Percentiles rank a stretch among this genome's conserved stretches.
Conservation (phyloP, 2,329 filamentous ascomycete species). For the Cyphellophora europaea region DNA sequence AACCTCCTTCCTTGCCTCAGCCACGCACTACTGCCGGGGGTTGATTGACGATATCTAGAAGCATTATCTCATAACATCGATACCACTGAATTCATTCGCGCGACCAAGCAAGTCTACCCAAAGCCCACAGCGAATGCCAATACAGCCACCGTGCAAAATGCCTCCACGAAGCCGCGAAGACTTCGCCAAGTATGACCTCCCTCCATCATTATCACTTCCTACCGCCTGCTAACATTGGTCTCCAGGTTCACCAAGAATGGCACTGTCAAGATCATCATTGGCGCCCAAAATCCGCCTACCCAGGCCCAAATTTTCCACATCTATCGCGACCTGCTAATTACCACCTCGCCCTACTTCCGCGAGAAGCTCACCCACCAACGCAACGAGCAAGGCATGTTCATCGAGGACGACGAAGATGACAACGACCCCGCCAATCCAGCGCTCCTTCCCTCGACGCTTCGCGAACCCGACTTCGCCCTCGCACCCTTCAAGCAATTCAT, state of each 20-base stretch:
- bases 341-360: not conserved
- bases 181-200: constrained; percentile 1
- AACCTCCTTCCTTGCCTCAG: too few species aligned
- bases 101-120: too few species aligned
- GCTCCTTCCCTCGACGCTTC: not conserved
- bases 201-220: too few species aligned
- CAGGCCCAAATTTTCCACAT: not conserved
- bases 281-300: not conserved
- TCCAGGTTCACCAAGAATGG: constrained; percentile 1
- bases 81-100: too few species aligned
- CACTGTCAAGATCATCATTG: not conserved
- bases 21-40: too few species aligned
- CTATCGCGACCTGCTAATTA: not conserved
- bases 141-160: too few species aligned
- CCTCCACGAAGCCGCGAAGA: too few species aligned
- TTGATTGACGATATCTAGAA: too few species aligned
- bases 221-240: too few species aligned
- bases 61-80: too few species aligned
- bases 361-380: not conserved
- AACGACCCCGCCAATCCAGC: too few species aligned
- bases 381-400: not conserved
- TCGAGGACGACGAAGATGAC: not conserved
- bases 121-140: too few species aligned
- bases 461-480: not conserved
- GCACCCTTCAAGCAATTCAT: not conserved